Percentiles rank a stretch among this genome's conserved stretches.
Evolutionary conservation across 345 rosid genomes (phyloP).

Genomic region (Sisymbrium irio): DNA sequence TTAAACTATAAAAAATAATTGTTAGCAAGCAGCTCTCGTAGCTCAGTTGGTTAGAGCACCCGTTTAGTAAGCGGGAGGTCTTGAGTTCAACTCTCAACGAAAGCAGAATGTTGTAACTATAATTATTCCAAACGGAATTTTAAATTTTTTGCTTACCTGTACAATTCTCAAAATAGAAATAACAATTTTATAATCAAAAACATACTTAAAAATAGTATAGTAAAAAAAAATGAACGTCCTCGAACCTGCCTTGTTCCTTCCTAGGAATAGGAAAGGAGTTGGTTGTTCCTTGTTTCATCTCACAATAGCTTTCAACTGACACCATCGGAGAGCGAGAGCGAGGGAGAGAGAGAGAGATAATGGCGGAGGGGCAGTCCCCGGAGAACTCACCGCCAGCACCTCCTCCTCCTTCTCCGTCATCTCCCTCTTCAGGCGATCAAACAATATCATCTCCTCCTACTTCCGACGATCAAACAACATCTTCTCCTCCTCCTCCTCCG

Average conservation of each 20-base stretch:
- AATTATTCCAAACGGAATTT: background rate
- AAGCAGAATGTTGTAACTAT: too few species aligned
- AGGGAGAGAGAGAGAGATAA: slow-evolving; percentile 13
- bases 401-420: slow-evolving; percentile 22
- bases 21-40: background rate
- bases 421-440: slow-evolving; percentile 20
- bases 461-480: slow-evolving; percentile 25
- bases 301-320: slow-evolving; percentile 7
- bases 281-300: slow-evolving; percentile 12
- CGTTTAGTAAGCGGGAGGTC: slow-evolving; percentile 95
- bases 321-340: slow-evolving; percentile 15
- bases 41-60: slow-evolving; percentile 98
- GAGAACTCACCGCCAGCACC: slow-evolving; percentile 37
- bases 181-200: background rate
- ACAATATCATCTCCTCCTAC: slow-evolving; percentile 35
- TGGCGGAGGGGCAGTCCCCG: slow-evolving; percentile 35
- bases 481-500: slow-evolving; percentile 14
- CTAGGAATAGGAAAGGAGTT: slow-evolving; percentile 7
- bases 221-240: background rate
- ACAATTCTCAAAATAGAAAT: slow-evolving; percentile 11
- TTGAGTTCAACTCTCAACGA: slow-evolving; percentile 93
- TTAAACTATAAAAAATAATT: too few species aligned
- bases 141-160: background rate
- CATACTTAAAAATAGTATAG: slow-evolving; percentile 16
- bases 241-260: slow-evolving; percentile 1